Evolutionary conservation across 768 basidiomycete species (phyloP).

Genomic region (Suillus discolor): DNA sequence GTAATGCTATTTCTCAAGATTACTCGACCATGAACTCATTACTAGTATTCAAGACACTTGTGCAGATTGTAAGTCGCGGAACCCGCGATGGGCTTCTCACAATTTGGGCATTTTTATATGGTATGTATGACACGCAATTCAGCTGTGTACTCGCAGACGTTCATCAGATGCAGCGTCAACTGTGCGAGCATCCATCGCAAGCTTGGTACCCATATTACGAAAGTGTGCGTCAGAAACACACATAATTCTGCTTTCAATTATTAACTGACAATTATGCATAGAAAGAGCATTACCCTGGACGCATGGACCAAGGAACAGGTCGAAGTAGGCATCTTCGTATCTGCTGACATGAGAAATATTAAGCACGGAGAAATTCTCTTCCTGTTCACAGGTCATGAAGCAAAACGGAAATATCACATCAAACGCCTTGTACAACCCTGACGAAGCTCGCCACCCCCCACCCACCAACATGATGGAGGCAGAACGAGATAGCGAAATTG

Average conservation of each 20-base stretch:
- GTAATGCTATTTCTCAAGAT: conserved; percentile 38
- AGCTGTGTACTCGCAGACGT: conserved; percentile 12
- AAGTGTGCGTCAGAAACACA: conserved; percentile 66
- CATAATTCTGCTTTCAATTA: background rate
- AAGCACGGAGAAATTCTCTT: conserved; percentile 16
- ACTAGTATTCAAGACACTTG: conserved; percentile 68
- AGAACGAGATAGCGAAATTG: conserved; percentile 87
- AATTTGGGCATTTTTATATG: conserved; percentile 91
- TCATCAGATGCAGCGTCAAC: conserved; percentile 53
- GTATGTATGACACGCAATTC: conserved; percentile 38
- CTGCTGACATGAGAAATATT: conserved; percentile 10
- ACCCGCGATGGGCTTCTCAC: conserved; percentile 88
- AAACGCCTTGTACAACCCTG: conserved; percentile 80
- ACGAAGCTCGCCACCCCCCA: conserved; percentile 80
- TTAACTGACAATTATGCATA: conserved; percentile 31
- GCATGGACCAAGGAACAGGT: conserved; percentile 88
- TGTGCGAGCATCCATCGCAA: conserved; percentile 95
- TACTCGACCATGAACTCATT: conserved; percentile 14
- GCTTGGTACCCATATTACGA: conserved; percentile 90
- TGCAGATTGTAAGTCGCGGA: conserved; percentile 88
- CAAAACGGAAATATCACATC: conserved; percentile 80
- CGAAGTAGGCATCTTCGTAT: conserved; percentile 53
- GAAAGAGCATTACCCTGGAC: conserved; percentile 90
- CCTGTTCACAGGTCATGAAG: conserved; percentile 64
- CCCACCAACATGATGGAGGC: conserved; percentile 77